Evolutionary conservation across 805 yeast species (phyloP).

Genomic region (Candida xyloterini): DNA sequence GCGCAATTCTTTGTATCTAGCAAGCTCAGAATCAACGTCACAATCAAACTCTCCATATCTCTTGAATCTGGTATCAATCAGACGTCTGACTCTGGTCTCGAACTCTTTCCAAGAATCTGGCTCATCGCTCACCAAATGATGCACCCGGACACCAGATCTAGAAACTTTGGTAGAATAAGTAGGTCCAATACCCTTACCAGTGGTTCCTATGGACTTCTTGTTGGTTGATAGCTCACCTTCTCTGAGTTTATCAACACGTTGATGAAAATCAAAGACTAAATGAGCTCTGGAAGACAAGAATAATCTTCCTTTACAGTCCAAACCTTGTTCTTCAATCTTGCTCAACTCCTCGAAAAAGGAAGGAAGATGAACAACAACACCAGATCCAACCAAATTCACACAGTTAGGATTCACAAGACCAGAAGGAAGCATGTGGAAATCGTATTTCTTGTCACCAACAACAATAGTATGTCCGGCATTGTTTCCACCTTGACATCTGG

Average conservation of each 20-base stretch:
- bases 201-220: slow-evolving; percentile 91
- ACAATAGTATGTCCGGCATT: slow-evolving; percentile 99
- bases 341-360: slow-evolving; percentile 86
- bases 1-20: slow-evolving; percentile 69
- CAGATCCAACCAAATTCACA: slow-evolving; percentile 86
- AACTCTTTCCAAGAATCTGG: slow-evolving; percentile 94
- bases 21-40: slow-evolving; percentile 77
- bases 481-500: slow-evolving; percentile 98
- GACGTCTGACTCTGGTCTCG: slow-evolving; percentile 68
- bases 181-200: slow-evolving; percentile 99
- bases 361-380: slow-evolving; percentile 95
- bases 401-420: slow-evolving; percentile 96
- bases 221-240: slow-evolving; percentile 82
- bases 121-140: slow-evolving; percentile 86
- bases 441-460: slow-evolving; percentile 82
- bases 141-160: slow-evolving; percentile 94
- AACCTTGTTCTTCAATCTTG: slow-evolving; percentile 77
- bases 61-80: slow-evolving; percentile 75
- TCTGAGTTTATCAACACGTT: slow-evolving; percentile 90
- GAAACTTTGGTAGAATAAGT: slow-evolving; percentile 96
- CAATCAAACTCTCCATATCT: slow-evolving; percentile 93
- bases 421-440: slow-evolving; percentile 98
- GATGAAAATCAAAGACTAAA: slow-evolving; percentile 96
- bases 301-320: slow-evolving; percentile 69
- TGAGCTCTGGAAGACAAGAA: slow-evolving; percentile 94